phyloP scores from a whole-genome alignment of 208 protist genomes.

The Acanthamoeba culbertsoni region DNA sequence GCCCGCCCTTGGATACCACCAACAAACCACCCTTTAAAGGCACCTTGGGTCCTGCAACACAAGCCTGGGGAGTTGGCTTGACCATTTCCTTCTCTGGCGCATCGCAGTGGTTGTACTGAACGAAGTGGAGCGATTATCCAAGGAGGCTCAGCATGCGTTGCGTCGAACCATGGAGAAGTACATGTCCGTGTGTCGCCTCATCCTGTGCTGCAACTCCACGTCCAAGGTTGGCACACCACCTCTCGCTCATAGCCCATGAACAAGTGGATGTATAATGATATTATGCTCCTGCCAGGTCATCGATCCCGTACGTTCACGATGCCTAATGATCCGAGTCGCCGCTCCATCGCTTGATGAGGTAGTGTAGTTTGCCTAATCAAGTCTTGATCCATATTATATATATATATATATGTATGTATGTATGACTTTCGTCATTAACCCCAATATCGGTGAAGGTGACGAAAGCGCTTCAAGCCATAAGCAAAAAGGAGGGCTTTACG shows the following conservation, averaged over 20 bases:
- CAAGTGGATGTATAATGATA: background rate
- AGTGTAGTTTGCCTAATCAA: background rate
- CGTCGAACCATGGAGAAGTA: constrained; percentile 99
- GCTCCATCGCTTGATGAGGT: constrained; percentile 93
- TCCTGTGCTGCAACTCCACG: constrained; percentile 94
- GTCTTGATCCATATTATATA: background rate
- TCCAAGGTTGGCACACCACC: constrained; percentile 76
- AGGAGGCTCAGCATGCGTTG: constrained; percentile 98
- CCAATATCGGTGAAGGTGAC: constrained; percentile 40
- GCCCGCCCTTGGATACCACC: constrained; percentile 84
- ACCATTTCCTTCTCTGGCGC: background rate
- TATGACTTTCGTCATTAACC: background rate
- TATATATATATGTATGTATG: background rate
- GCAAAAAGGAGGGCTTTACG: constrained; percentile 76
- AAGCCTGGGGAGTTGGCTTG: background rate
- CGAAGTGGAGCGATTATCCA: constrained; percentile 96
- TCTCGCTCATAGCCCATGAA: background rate
- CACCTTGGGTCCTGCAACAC: constrained; percentile 63
- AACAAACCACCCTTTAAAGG: constrained; percentile 72
- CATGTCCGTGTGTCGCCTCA: constrained; percentile 94
- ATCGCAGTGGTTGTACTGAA: constrained; percentile 94
- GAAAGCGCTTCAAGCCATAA: constrained; percentile 63
- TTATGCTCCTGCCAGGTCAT: constrained; percentile 69
- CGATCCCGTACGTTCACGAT: constrained; percentile 96
- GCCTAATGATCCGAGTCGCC: constrained; percentile 95